phyloP scores from a whole-genome alignment of 495 filamentous ascomycete genomes.

The Aspergillus ostianus region DNA sequence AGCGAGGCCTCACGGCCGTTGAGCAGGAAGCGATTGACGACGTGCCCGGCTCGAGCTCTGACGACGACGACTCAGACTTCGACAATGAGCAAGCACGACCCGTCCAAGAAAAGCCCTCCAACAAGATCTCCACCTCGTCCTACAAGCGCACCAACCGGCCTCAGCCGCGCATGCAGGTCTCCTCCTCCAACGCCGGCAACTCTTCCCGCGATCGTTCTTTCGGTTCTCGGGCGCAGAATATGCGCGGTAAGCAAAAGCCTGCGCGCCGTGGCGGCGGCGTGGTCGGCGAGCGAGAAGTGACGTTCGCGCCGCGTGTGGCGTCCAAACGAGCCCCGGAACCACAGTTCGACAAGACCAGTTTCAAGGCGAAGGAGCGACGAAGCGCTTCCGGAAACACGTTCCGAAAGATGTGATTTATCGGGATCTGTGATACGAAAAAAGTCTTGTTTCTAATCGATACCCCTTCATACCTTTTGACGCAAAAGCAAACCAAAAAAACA shows the following conservation, averaged over 20 bases:
- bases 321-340: slow-evolving; percentile 29
- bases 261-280: slow-evolving; percentile 53
- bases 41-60: slow-evolving; percentile 41
- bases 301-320: slow-evolving; percentile 67
- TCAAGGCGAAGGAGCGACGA: slow-evolving; percentile 45
- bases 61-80: slow-evolving; percentile 47
- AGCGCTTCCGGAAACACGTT: slow-evolving; percentile 55
- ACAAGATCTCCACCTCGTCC: slow-evolving; percentile 60
- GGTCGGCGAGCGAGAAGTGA: slow-evolving; percentile 81
- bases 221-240: slow-evolving; percentile 61
- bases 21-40: slow-evolving; percentile 62
- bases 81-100: slow-evolving; percentile 32
- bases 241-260: slow-evolving; percentile 48
- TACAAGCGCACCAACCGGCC: slow-evolving; percentile 50
- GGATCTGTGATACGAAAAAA: background rate
- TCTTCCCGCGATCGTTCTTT: slow-evolving; percentile 60
- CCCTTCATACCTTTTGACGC: background rate
- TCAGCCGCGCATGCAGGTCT: slow-evolving; percentile 57
- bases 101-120: slow-evolving; percentile 36
- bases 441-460: background rate
- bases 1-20: slow-evolving; percentile 63
- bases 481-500: background rate
- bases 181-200: slow-evolving; percentile 46
- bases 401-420: slow-evolving; percentile 44
- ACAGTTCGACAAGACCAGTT: slow-evolving; percentile 28